Conservation (phyloP, 2,329 filamentous ascomycete species). For the Leptographium wingfieldii region DNA sequence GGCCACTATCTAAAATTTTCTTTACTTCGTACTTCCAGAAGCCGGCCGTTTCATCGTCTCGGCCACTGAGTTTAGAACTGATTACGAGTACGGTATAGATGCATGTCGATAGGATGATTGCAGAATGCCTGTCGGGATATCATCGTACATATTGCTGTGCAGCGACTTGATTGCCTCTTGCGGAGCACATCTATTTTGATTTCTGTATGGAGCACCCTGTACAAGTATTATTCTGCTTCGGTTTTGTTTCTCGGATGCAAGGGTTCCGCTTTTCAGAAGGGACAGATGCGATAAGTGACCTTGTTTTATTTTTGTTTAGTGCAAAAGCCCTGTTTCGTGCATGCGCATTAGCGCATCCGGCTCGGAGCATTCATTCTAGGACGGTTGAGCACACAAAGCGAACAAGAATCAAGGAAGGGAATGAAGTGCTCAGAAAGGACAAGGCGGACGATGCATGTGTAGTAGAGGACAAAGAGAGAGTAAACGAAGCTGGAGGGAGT, state of each 20-base stretch:
- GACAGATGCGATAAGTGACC: neutral
- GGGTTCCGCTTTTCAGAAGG: neutral
- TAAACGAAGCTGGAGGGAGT: neutral
- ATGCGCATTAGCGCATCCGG: slow-evolving; percentile 4
- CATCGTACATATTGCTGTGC: neutral
- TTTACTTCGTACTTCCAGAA: neutral
- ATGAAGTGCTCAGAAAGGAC: neutral
- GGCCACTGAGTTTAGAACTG: neutral
- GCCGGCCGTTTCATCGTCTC: neutral
- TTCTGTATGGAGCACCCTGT: neutral
- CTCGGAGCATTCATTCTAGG: neutral
- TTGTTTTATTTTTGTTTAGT: neutral
- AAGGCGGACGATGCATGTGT: neutral
- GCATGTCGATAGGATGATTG: no score
- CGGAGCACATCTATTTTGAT: neutral
- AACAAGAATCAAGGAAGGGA: neutral
- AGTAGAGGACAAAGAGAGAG: neutral
- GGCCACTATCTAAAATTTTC: neutral
- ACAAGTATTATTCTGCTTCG: neutral
- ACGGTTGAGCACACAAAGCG: neutral
- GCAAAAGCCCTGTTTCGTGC: slow-evolving; percentile 2
- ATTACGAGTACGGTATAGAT: neutral
- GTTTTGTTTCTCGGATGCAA: neutral
- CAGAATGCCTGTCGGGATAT: no score
- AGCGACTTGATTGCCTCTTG: neutral